Evolutionary conservation across 2,329 filamentous ascomycete species (phyloP).

Genomic region (Neocucurbitaria cava): DNA sequence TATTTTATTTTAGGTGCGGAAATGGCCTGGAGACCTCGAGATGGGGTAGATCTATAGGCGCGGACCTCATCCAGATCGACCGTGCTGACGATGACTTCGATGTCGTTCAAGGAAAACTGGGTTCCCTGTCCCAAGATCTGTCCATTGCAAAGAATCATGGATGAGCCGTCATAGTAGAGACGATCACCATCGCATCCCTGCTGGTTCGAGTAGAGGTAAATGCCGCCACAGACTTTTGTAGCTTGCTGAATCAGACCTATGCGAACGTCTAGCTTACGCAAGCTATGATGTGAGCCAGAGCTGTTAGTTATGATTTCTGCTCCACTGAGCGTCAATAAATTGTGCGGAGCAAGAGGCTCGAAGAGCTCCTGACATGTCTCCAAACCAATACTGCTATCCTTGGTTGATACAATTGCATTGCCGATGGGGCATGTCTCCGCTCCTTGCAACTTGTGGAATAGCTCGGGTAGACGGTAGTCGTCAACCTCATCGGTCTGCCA

Average conservation of each 20-base stretch:
- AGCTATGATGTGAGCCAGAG: background rate
- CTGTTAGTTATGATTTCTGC: background rate
- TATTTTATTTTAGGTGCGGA: constrained; percentile 56
- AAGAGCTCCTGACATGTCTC: background rate
- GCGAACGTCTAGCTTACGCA: constrained; percentile 33
- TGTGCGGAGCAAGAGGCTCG: background rate
- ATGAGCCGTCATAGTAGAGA: constrained; percentile 56
- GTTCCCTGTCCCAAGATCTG: constrained; percentile 69
- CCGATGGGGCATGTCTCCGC: background rate
- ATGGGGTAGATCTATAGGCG: constrained; percentile 63
- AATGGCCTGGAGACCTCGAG: constrained; percentile 65
- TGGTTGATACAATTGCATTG: background rate
- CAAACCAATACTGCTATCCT: background rate
- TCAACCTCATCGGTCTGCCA: constrained; percentile 60
- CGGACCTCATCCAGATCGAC: constrained; percentile 74
- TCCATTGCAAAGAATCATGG: constrained; percentile 64
- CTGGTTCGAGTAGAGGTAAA: constrained; percentile 55
- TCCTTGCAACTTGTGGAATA: background rate
- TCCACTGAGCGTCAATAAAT: background rate
- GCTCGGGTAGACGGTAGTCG: constrained; percentile 62
- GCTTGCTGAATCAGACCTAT: constrained; percentile 71
- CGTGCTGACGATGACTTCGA: constrained; percentile 61
- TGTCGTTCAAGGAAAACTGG: background rate
- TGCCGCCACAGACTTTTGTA: constrained; percentile 67
- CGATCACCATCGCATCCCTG: constrained; percentile 52